phyloP scores from a whole-genome alignment of 345 rosid species.

The Pseudoturritis turrita region DNA sequence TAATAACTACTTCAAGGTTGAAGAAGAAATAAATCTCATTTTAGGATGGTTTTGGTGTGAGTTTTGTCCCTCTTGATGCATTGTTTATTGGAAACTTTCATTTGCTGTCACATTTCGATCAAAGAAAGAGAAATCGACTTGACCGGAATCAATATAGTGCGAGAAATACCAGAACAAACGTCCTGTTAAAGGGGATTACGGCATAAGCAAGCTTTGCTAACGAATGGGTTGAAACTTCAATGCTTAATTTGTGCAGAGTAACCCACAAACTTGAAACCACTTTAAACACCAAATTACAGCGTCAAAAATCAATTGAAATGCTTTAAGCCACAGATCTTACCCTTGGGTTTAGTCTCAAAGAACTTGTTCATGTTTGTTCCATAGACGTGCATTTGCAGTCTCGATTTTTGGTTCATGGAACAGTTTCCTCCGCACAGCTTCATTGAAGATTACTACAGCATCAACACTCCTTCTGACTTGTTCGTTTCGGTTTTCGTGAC shows the following conservation, averaged over 20 bases:
- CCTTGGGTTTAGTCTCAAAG: neutral
- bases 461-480: constrained; percentile 44
- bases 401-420: constrained; percentile 18
- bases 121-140: neutral
- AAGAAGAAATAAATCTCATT: too few species aligned
- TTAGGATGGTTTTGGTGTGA: neutral
- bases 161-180: neutral
- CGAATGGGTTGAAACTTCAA: constrained; percentile 18
- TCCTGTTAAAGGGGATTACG: neutral
- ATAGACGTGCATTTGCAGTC: neutral
- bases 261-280: constrained; percentile 15
- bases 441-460: neutral
- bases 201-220: neutral
- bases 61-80: neutral
- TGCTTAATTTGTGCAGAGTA: constrained; percentile 17
- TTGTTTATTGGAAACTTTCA: too few species aligned
- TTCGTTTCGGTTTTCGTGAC: constrained; percentile 32
- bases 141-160: neutral
- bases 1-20: too few species aligned
- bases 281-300: neutral
- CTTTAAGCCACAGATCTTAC: constrained; percentile 4
- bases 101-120: neutral
- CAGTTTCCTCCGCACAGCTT: neutral
- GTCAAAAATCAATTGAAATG: constrained; percentile 14
- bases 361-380: constrained; percentile 9